phyloP scores from a whole-genome alignment of 2,329 filamentous ascomycete genomes.

The Fusarium coicis region DNA sequence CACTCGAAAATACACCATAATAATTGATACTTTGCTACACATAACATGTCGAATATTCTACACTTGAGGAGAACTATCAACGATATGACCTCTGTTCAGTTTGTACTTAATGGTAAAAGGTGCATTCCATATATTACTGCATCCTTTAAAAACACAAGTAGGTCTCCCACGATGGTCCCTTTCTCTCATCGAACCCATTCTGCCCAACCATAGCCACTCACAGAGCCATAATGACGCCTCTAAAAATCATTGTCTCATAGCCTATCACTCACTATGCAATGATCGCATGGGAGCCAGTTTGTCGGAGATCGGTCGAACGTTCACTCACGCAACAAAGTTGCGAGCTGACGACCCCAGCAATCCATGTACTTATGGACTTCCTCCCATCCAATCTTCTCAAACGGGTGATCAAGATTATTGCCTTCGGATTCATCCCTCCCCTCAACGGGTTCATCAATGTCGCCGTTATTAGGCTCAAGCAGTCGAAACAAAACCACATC shows the following conservation, averaged over 20 bases:
- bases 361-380: not conserved
- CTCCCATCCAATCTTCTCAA: not conserved
- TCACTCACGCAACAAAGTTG: not conserved
- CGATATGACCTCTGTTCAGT: not conserved
- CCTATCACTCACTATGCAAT: rapidly evolving
- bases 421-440: not conserved
- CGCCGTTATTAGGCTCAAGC: not conserved
- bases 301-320: no score
- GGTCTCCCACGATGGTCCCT: not conserved
- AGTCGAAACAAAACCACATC: not conserved
- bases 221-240: not conserved
- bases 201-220: no score
- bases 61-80: not conserved
- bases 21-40: not conserved
- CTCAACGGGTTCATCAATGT: not conserved
- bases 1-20: no score
- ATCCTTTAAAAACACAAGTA: no score
- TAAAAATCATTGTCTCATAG: no score
- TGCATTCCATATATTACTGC: not conserved
- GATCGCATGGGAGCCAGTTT: not conserved
- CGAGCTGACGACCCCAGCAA: not conserved
- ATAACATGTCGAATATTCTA: no score
- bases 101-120: not conserved
- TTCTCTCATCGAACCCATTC: not conserved
- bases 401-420: not conserved